Evolutionary conservation across 2,329 filamentous ascomycete species (phyloP).

Genomic region (Cadophora sp.): DNA sequence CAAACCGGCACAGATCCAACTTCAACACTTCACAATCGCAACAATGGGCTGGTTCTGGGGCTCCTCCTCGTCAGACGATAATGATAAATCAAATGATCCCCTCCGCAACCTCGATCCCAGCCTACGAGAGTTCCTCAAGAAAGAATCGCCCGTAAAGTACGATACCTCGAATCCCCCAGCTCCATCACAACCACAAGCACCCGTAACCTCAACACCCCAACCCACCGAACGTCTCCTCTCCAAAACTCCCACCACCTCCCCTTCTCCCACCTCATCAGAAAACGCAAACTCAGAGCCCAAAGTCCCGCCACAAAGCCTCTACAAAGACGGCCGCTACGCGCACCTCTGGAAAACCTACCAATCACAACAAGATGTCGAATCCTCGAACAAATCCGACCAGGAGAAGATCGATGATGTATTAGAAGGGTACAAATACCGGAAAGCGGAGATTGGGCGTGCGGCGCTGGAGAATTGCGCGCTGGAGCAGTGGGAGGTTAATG

Average conservation of each 20-base stretch:
- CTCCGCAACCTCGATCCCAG: slow-evolving; percentile 67
- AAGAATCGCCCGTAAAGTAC: slow-evolving; percentile 65
- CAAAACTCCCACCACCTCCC: slow-evolving; percentile 2
- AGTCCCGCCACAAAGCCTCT: slow-evolving; percentile 58
- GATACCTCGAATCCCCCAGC: slow-evolving; percentile 33
- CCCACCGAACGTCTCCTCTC: slow-evolving; percentile 20
- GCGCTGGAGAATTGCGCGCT: slow-evolving; percentile 93
- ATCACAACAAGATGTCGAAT: slow-evolving; percentile 73
- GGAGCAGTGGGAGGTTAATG: slow-evolving; percentile 82
- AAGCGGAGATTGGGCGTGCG: slow-evolving; percentile 76
- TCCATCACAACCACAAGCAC: slow-evolving; percentile 18
- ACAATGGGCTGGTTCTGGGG: slow-evolving; percentile 47
- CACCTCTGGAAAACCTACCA: slow-evolving; percentile 93
- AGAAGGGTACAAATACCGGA: slow-evolving; percentile 83
- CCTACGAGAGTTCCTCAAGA: slow-evolving; percentile 69
- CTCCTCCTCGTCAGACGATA: slow-evolving; percentile 32
- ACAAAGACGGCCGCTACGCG: slow-evolving; percentile 76
- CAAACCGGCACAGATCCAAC: neutral
- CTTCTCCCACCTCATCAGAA: neutral
- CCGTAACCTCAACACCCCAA: slow-evolving; percentile 8
- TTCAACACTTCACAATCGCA: slow-evolving; percentile 4
- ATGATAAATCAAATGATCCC: slow-evolving; percentile 53
- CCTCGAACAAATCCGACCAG: slow-evolving; percentile 73
- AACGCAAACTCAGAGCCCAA: slow-evolving; percentile 21
- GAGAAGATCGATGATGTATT: slow-evolving; percentile 83